A percentile compares a stretch with the other conserved stretches of the same genome.
Evolutionary conservation across 2,329 filamentous ascomycete genomes (phyloP).

Genomic region (Colletotrichum eleusines): DNA sequence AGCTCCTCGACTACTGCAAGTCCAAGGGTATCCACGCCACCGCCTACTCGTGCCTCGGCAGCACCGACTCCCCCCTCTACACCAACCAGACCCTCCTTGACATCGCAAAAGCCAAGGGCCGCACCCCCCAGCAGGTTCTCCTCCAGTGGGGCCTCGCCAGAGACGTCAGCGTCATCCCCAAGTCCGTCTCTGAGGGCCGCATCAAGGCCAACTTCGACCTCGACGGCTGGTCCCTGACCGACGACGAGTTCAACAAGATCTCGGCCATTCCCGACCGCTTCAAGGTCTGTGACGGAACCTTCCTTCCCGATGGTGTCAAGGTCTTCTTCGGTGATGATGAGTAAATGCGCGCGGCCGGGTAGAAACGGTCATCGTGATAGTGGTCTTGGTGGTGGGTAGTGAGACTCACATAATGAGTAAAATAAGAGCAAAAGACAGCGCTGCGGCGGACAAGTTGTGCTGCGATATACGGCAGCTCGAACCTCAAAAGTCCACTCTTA

Average conservation of each 20-base stretch:
- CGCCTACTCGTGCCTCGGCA: slow-evolving; percentile 80
- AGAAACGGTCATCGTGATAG: not conserved
- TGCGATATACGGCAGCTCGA: slow-evolving; percentile 8
- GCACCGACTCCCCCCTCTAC: slow-evolving; percentile 76
- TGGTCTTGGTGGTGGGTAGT: slow-evolving; percentile 16
- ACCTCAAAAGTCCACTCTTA: slow-evolving; percentile 23
- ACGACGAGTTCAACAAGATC: slow-evolving; percentile 78
- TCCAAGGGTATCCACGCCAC: slow-evolving; percentile 81
- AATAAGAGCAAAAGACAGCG: slow-evolving; percentile 26
- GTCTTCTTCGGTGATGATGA: slow-evolving; percentile 89
- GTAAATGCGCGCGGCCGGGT: slow-evolving; percentile 54
- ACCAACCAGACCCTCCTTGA: slow-evolving; percentile 73
- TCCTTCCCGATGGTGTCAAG: slow-evolving; percentile 73
- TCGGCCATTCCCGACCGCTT: slow-evolving; percentile 79
- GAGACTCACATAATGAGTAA: slow-evolving; percentile 35
- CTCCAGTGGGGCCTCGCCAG: slow-evolving; percentile 85
- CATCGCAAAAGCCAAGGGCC: slow-evolving; percentile 74
- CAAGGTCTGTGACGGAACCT: slow-evolving; percentile 83
- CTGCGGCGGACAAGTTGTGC: slow-evolving; percentile 19
- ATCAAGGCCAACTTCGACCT: slow-evolving; percentile 83
- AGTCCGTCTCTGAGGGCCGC: slow-evolving; percentile 79
- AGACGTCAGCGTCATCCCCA: slow-evolving; percentile 87
- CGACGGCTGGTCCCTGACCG: slow-evolving; percentile 79
- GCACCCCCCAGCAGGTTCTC: slow-evolving; percentile 80
- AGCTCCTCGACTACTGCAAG: slow-evolving; percentile 79